These are phyloP conservation scores for Sanghuangporus weigelae DNA, from an alignment of 1,284 basidiomycete species.

Conservation along the genomic window DNA sequence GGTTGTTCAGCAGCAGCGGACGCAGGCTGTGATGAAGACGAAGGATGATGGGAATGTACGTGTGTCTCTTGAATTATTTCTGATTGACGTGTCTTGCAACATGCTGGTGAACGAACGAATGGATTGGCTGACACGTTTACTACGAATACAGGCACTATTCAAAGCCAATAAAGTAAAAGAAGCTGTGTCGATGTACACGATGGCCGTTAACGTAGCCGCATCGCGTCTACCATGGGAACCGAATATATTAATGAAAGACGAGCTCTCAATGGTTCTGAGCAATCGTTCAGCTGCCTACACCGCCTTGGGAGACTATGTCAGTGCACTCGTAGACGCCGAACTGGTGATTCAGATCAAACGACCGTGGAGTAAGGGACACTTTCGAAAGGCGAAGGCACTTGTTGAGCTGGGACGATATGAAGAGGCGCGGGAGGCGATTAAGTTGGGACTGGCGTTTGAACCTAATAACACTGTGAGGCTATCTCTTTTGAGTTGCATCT, in stretches of 20 bases:
- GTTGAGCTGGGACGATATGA: slow-evolving; percentile 65
- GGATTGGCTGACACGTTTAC: neutral
- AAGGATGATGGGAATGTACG: slow-evolving; percentile 91
- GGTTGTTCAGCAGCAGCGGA: slow-evolving; percentile 69
- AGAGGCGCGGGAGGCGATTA: slow-evolving; percentile 81
- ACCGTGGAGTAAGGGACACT: slow-evolving; percentile 94
- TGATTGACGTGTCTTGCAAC: neutral
- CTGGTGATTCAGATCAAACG: slow-evolving; percentile 81
- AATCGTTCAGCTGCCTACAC: slow-evolving; percentile 88
- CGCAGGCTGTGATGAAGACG: slow-evolving; percentile 64
- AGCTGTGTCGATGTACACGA: slow-evolving; percentile 81
- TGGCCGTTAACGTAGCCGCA: slow-evolving; percentile 77
- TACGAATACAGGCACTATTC: slow-evolving; percentile 56
- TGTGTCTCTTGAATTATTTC: slow-evolving; percentile 9
- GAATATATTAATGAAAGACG: slow-evolving; percentile 79
- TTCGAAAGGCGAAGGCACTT: slow-evolving; percentile 86
- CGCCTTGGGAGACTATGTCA: slow-evolving; percentile 72
- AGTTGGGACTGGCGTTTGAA: slow-evolving; percentile 86
- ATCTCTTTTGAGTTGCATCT: neutral
- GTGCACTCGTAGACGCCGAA: slow-evolving; percentile 88
- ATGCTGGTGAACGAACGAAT: neutral
- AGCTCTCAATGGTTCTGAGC: slow-evolving; percentile 83
- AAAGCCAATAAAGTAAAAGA: slow-evolving; percentile 68
- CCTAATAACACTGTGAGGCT: slow-evolving; percentile 69
- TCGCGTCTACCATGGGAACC: slow-evolving; percentile 90